Conservation (phyloP, 148 eudicot genomes). For the Nyssa sinensis region DNA sequence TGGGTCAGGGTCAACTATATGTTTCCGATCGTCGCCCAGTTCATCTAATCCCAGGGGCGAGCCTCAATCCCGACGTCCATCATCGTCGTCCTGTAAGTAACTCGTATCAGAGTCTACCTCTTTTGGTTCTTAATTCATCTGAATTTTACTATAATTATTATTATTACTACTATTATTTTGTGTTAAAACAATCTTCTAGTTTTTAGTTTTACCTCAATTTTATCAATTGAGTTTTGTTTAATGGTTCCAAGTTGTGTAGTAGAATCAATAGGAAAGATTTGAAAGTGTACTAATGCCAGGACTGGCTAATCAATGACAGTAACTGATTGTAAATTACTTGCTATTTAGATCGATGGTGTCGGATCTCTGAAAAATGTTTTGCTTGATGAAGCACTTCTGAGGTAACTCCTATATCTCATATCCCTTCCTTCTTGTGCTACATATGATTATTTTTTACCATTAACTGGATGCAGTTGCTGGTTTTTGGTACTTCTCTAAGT, state of each 20-base stretch:
- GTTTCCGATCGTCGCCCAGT: no score
- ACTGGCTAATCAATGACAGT: not conserved
- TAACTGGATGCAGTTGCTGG: not conserved
- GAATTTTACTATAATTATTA: no score
- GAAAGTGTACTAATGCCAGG: not conserved
- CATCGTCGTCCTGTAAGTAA: no score
- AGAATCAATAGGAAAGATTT: constrained; percentile 5
- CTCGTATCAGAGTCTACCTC: no score
- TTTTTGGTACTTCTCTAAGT: not conserved
- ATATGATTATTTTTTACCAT: not conserved
- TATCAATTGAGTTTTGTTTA: constrained; percentile 65
- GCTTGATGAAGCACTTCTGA: constrained; percentile 98
- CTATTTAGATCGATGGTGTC: constrained; percentile 88
- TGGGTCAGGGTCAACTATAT: no score
- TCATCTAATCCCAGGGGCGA: no score
- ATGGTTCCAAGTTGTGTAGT: constrained; percentile 12
- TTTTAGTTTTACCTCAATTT: no score
- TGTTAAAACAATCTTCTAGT: no score
- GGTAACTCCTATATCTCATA: constrained; percentile 36
- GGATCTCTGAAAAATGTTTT: constrained; percentile 94
- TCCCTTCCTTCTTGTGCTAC: not conserved
- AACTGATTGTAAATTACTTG: constrained; percentile 19
- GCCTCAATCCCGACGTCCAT: no score
- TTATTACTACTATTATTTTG: no score
- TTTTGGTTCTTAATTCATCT: no score